A percentile compares a stretch with the other conserved stretches of the same genome.
These are phyloP conservation scores for Thraustochytrium striatum DNA, from an alignment of 352 stramenopile genomes.

Conservation along the genomic window DNA sequence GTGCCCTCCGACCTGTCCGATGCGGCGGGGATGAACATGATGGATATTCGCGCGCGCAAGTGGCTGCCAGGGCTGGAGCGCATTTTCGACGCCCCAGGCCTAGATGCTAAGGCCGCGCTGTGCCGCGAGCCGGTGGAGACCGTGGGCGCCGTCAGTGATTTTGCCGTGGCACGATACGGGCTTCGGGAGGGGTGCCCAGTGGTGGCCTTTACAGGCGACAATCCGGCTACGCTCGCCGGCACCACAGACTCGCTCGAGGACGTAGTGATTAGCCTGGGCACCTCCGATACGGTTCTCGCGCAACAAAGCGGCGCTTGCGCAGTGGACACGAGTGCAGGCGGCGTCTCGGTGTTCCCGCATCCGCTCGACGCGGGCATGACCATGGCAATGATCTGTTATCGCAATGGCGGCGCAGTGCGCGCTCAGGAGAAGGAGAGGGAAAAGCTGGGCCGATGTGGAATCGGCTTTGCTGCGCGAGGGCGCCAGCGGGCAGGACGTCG, in stretches of 20 bases:
- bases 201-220: conserved; percentile 52
- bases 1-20: conserved; percentile 50
- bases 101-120: background rate
- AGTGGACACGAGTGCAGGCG: background rate
- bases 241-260: conserved; percentile 45
- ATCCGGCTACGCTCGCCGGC: conserved; percentile 50
- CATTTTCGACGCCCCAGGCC: conserved; percentile 9
- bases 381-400: conserved; percentile 54
- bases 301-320: background rate
- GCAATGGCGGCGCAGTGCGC: conserved; percentile 44
- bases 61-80: conserved; percentile 16
- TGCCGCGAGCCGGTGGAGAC: background rate
- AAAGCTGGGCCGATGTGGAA: conserved; percentile 35
- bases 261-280: conserved; percentile 52
- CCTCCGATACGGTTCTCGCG: conserved; percentile 51
- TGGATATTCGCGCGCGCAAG: conserved; percentile 25
- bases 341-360: conserved; percentile 49
- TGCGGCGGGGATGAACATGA: conserved; percentile 54
- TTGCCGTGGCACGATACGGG: conserved; percentile 41
- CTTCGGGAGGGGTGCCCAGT: conserved; percentile 22
- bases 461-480: background rate
- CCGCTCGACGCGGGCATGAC: conserved; percentile 17
- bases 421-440: background rate
- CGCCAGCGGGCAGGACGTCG: background rate
- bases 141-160: conserved; percentile 42